Percentiles rank a stretch among this genome's conserved stretches.
phyloP scores from a whole-genome alignment of 176 grass and related monocot species.

The Aegilops speltoides region DNA sequence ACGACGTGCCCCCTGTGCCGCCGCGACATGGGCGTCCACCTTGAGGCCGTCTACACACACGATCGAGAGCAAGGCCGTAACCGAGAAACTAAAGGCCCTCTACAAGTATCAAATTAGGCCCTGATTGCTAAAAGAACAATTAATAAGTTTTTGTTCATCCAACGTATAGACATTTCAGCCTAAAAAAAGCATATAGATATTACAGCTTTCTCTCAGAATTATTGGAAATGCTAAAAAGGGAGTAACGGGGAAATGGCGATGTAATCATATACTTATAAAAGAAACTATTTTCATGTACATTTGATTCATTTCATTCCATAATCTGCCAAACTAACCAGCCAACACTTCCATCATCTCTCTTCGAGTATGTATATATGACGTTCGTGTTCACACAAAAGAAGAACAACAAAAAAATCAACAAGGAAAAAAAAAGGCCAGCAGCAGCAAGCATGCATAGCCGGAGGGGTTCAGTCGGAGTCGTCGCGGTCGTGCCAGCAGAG shows the following conservation, averaged over 20 bases:
- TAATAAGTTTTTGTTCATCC: no score
- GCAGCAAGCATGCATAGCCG: background rate
- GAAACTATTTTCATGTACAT: constrained; percentile 12
- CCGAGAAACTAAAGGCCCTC: no score
- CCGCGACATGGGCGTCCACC: background rate
- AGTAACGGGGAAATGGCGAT: background rate
- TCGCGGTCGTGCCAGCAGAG: constrained; percentile 75
- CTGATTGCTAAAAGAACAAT: no score
- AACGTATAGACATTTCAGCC: no score
- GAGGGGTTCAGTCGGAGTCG: constrained; percentile 54
- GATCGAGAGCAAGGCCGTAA: no score
- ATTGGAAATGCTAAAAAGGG: no score
- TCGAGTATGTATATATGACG: background rate
- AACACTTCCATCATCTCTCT: background rate
- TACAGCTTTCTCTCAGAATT: no score
- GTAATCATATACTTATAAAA: background rate
- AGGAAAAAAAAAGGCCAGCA: background rate
- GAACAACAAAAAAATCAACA: background rate
- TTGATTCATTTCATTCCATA: background rate
- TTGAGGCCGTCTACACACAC: background rate
- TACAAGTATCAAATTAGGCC: no score
- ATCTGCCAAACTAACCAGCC: background rate
- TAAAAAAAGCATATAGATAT: no score
- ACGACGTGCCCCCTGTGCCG: background rate
- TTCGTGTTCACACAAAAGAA: background rate